A percentile compares a stretch with the other conserved stretches of the same genome.
Conservation (phyloP, 345 rosid species). For the Lepidium sativum region DNA sequence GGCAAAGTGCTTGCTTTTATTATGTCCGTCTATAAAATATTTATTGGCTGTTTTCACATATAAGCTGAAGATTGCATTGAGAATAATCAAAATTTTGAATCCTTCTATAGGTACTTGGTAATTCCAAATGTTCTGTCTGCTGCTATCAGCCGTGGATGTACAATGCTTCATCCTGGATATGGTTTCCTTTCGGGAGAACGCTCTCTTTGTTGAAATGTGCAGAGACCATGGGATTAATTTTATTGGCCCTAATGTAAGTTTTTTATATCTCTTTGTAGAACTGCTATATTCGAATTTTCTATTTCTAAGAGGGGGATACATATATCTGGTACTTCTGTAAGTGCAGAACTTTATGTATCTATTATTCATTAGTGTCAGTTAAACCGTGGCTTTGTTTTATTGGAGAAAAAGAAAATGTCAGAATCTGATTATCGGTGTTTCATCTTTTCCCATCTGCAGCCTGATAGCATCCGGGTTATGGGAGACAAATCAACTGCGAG, state of each 20-base stretch:
- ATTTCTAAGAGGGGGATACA: neutral
- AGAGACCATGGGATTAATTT: conserved; percentile 89
- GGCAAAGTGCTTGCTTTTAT: no score
- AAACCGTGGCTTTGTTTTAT: neutral
- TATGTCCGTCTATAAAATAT: neutral
- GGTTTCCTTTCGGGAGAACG: conserved; percentile 98
- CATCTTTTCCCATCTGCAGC: conserved; percentile 38
- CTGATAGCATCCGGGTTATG: conserved; percentile 95
- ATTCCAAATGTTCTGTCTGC: conserved; percentile 91
- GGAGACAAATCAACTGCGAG: conserved; percentile 99
- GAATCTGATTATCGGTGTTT: neutral
- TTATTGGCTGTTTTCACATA: neutral
- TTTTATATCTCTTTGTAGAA: neutral
- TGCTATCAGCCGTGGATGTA: conserved; percentile 80
- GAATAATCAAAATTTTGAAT: neutral
- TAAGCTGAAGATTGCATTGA: neutral
- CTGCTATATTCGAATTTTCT: neutral
- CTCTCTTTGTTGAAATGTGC: conserved; percentile 94
- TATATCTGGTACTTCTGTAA: neutral
- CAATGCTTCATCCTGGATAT: conserved; percentile 99
- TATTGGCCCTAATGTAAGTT: conserved; percentile 92
- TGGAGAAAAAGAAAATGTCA: neutral
- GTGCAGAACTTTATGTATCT: no score
- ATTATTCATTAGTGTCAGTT: neutral
- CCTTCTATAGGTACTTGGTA: conserved; percentile 59